Evolutionary conservation across 495 filamentous ascomycete species (phyloP).

Genomic region (Penicillium macrosclerotiorum): DNA sequence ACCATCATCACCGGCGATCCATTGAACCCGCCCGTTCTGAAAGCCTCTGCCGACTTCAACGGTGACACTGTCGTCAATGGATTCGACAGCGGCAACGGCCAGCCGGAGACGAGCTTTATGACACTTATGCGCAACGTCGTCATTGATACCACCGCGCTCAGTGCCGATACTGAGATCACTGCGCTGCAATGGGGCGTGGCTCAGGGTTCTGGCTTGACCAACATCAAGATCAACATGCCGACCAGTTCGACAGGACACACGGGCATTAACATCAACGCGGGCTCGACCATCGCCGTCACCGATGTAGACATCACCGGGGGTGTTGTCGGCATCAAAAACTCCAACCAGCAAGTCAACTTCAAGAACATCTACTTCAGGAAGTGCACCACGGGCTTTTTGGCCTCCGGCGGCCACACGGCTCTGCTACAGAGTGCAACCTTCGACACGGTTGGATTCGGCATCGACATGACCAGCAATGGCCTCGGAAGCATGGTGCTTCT

Average conservation of each 20-base stretch:
- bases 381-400: slow-evolving; percentile 33
- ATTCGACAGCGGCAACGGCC: slow-evolving; percentile 24
- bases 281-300: slow-evolving; percentile 42
- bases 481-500: slow-evolving; percentile 55
- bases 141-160: slow-evolving; percentile 34
- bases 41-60: slow-evolving; percentile 28
- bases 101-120: slow-evolving; percentile 38
- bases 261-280: slow-evolving; percentile 37
- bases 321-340: slow-evolving; percentile 41
- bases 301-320: slow-evolving; percentile 48
- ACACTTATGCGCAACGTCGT: slow-evolving; percentile 38
- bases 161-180: slow-evolving; percentile 27
- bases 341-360: slow-evolving; percentile 51
- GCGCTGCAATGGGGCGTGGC: slow-evolving; percentile 62
- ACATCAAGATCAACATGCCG: slow-evolving; percentile 68
- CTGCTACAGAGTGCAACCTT: slow-evolving; percentile 37
- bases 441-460: slow-evolving; percentile 24
- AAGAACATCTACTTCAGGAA: slow-evolving; percentile 43
- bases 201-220: slow-evolving; percentile 66
- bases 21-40: slow-evolving; percentile 30
- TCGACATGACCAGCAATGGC: slow-evolving; percentile 28
- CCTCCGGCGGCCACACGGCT: slow-evolving; percentile 31
- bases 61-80: slow-evolving; percentile 26
- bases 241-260: slow-evolving; percentile 52
- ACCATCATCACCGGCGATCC: slow-evolving; percentile 43